Evolutionary conservation across 164 flowering plant genomes (phyloP), one percentile per base, ranked within the genome.

Genomic region (Liquidambar formosana): DNA sequence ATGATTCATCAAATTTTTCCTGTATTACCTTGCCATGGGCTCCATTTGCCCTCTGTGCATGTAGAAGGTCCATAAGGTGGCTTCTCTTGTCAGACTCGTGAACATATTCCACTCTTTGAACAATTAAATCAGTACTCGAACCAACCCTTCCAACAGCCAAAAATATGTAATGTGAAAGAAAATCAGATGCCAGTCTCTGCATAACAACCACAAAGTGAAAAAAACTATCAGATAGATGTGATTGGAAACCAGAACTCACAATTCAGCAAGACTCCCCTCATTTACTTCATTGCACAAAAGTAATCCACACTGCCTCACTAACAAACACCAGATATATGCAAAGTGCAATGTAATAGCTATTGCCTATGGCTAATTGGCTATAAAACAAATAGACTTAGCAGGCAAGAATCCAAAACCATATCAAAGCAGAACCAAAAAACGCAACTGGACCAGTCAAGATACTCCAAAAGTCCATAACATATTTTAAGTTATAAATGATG

Each of bases 101-200:
- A 75, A 88, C 89, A 81, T 72, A 88, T 70, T 89, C 92, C 70
- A 89, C 89, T 77, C 94, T 81, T 79, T 88, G 95, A 52, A 75
- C 84, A 75, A 90, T 88, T 70, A 88, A 70, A 78, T 90, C 91
- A 57, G 92, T 90, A 72, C 92, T 90, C 54, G 95, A 90, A 56
- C 95, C 91, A 68, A 90, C 92, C 71, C 91, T 86, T 73, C 95
- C 92, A 68, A 88, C 91, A 78, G 91, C 82, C 79, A 88, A 72
- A 66, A 88, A 90, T 16, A 88, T 79, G 70, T 88, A 88, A 47
- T 73, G 75, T 45, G 95, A 73, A 64, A 88, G 88, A 71, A 90
- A 90, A 79, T 88, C 92, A 44, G 91, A 80, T 21, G 92, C 95
- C 72, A 88, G 46, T 71, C 87, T 83, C 92, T 90, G 91, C 81